Conservation (phyloP, 169 alveolate genomes). For the Eimeria necatrix region DNA sequence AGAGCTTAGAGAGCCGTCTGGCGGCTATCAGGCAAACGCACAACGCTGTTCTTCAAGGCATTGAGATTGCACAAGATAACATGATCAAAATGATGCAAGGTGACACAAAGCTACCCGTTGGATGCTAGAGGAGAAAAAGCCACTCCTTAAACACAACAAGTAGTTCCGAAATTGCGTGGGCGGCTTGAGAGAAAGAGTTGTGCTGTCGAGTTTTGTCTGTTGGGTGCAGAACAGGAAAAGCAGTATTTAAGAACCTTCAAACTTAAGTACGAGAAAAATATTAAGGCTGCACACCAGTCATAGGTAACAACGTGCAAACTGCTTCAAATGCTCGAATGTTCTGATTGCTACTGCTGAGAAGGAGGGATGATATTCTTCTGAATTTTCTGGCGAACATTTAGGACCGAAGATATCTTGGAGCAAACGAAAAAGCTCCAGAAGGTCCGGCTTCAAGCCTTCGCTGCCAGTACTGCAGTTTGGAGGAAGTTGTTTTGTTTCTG, state of each 20-base stretch:
- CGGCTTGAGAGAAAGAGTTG: too few relatives aligned
- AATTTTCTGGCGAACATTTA: not conserved
- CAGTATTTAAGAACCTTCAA: conserved; percentile 45
- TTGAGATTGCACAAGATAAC: conserved; percentile 55
- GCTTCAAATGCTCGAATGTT: not conserved
- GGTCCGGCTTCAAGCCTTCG: conserved; percentile 35
- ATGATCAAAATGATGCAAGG: conserved; percentile 65
- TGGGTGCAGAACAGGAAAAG: conserved; percentile 56
- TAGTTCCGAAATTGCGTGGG: not conserved
- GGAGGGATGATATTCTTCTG: not conserved
- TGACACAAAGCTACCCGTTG: conserved; percentile 25
- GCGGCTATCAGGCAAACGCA: conserved; percentile 70
- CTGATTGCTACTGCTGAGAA: too few relatives aligned
- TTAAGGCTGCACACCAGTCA: too few relatives aligned
- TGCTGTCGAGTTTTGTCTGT: not conserved
- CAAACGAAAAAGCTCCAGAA: conserved; percentile 56
- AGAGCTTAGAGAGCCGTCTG: conserved; percentile 30
- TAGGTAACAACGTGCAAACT: not conserved
- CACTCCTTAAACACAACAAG: not conserved
- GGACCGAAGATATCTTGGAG: conserved; percentile 59
- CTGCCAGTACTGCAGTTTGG: not conserved
- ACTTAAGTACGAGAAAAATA: not conserved
- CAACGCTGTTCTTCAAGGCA: conserved; percentile 44
- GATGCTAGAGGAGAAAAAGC: too few relatives aligned
- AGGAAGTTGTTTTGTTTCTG: not conserved